These are phyloP conservation scores for Hirschfeldia incana DNA, from an alignment of 345 rosid species.

Conservation along the genomic window DNA sequence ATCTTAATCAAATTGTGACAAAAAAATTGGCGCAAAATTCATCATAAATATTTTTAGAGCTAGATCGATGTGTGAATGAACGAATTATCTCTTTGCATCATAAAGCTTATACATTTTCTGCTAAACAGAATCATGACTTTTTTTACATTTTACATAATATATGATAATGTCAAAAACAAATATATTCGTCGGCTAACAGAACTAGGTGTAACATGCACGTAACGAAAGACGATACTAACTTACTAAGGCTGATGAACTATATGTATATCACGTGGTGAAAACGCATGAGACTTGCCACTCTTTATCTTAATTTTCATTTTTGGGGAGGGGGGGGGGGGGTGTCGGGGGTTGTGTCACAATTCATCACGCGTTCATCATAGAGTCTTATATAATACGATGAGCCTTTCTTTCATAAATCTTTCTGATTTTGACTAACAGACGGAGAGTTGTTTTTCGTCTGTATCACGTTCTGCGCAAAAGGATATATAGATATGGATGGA, in stretches of 20 bases:
- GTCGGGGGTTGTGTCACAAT: not conserved
- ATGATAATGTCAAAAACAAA: not conserved
- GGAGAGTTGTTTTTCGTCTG: constrained; percentile 11
- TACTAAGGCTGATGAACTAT: not conserved
- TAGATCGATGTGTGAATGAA: not conserved
- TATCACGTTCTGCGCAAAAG: not conserved
- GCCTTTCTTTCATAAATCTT: not conserved
- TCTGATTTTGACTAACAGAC: constrained; percentile 5
- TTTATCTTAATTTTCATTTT: not conserved
- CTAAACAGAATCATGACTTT: not conserved
- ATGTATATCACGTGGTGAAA: constrained; percentile 12
- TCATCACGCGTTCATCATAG: constrained; percentile 13
- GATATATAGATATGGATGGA: not conserved
- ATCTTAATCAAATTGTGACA: not conserved
- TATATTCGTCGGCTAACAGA: not conserved
- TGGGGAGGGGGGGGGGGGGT: not conserved
- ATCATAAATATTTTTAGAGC: not conserved
- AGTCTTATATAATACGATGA: not conserved
- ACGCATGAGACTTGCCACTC: constrained; percentile 25
- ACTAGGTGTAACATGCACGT: not conserved
- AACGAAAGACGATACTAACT: not conserved
- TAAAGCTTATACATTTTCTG: not conserved
- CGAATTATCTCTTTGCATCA: not conserved
- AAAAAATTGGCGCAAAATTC: not conserved
- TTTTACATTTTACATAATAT: not conserved